These are phyloP conservation scores for Geoglossum cookeanum DNA, from an alignment of 2,329 filamentous ascomycete genomes.

Conservation along the genomic window DNA sequence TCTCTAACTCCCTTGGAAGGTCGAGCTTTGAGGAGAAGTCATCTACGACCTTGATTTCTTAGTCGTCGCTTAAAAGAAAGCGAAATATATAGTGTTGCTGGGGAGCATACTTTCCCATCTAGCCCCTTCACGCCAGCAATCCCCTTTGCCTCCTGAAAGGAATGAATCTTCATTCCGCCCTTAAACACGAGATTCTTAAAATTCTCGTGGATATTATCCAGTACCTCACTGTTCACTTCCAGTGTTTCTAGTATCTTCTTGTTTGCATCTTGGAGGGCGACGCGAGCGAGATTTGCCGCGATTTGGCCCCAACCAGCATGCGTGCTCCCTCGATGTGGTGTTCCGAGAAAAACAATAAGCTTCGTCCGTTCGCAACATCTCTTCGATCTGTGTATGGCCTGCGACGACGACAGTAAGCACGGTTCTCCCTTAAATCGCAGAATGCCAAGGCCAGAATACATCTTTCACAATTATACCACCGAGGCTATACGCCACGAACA, in stretches of 20 bases:
- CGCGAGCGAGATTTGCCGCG: slow-evolving; percentile 15
- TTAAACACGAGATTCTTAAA: slow-evolving; percentile 16
- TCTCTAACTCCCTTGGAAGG: slow-evolving; percentile 17
- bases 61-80: slow-evolving; percentile 5
- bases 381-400: slow-evolving; percentile 18
- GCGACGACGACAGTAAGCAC: slow-evolving; percentile 3
- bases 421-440: neutral
- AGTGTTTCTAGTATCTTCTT: slow-evolving; percentile 17
- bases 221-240: slow-evolving; percentile 18
- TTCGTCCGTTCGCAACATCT: slow-evolving; percentile 15
- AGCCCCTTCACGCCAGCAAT: slow-evolving; percentile 19
- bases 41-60: slow-evolving; percentile 18
- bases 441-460: slow-evolving; percentile 9
- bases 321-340: slow-evolving; percentile 21
- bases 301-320: slow-evolving; percentile 14
- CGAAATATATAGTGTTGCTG: neutral
- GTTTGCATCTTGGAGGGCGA: slow-evolving; percentile 20
- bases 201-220: slow-evolving; percentile 21
- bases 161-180: slow-evolving; percentile 20
- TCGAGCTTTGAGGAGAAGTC: slow-evolving; percentile 24
- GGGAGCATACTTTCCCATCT: slow-evolving; percentile 16
- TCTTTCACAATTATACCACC: slow-evolving; percentile 23
- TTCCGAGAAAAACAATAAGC: slow-evolving; percentile 18
- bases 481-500: slow-evolving; percentile 22
- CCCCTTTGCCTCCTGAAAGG: slow-evolving; percentile 21